phyloP scores from a whole-genome alignment of 768 basidiomycete genomes.

The Ramaria rubella region DNA sequence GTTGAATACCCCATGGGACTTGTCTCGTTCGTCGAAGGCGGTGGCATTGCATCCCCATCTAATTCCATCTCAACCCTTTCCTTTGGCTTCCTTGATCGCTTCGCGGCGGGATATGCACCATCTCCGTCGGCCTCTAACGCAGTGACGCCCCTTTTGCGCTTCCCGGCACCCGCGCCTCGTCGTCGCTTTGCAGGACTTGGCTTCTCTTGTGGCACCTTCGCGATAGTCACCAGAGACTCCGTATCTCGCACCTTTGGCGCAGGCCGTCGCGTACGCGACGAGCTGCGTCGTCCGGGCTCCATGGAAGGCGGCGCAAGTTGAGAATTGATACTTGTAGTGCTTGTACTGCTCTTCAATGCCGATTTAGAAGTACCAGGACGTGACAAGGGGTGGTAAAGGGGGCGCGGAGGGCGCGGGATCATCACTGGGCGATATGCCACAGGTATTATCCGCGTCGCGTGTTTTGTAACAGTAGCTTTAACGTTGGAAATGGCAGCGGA shows the following conservation, averaged over 20 bases:
- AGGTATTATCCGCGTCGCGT: neutral
- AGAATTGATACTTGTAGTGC: neutral
- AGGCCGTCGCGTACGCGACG: conserved; percentile 41
- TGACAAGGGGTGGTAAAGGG: conserved; percentile 12
- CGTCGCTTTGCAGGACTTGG: conserved; percentile 2
- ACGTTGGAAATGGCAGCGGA: neutral
- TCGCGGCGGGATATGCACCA: conserved; percentile 2
- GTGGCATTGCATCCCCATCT: conserved; percentile 8
- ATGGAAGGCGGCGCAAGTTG: neutral
- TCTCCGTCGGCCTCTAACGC: conserved; percentile 7
- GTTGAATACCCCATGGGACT: conserved; percentile 7
- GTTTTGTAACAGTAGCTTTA: neutral
- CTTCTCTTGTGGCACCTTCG: neutral
- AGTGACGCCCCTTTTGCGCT: neutral
- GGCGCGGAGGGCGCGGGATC: conserved; percentile 8
- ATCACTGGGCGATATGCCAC: neutral
- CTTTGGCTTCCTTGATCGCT: conserved; percentile 2
- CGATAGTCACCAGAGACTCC: conserved; percentile 21
- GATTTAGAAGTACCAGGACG: conserved; percentile 2
- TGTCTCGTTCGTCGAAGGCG: neutral
- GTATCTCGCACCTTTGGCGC: conserved; percentile 45
- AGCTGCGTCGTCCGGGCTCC: conserved; percentile 24
- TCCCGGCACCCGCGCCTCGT: conserved; percentile 5
- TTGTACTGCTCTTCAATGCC: neutral
- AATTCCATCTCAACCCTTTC: neutral